Percentiles rank a stretch among this genome's conserved stretches.
phyloP scores from a whole-genome alignment of 345 rosid genomes.

The Isatis tinctoria region DNA sequence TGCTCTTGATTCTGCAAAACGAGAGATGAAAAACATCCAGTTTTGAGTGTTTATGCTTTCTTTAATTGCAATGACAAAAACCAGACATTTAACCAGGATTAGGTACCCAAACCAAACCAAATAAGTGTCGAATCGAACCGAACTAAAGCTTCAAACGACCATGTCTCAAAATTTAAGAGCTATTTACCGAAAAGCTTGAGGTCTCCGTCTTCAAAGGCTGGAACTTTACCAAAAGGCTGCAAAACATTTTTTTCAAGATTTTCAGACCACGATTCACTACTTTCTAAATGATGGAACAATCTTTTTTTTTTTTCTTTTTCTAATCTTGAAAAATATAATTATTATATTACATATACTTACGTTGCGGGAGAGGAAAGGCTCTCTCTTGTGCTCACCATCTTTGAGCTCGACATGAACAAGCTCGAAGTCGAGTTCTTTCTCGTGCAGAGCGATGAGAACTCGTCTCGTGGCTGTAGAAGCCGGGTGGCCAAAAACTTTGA shows the following conservation, averaged over 20 bases:
- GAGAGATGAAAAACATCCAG: not conserved
- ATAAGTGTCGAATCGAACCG: not conserved
- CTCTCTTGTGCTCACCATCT: slow-evolving; percentile 30
- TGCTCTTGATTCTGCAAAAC: slow-evolving; percentile 38
- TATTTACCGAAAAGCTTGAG: slow-evolving; percentile 61
- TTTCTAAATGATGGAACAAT: not conserved
- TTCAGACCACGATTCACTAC: not conserved
- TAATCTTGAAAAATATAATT: not conserved
- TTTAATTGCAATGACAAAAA: not conserved
- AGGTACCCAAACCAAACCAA: not conserved
- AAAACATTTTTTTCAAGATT: not conserved
- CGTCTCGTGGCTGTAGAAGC: slow-evolving; percentile 35
- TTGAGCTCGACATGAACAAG: slow-evolving; percentile 28
- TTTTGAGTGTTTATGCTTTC: not conserved
- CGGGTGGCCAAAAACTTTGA: slow-evolving; percentile 33
- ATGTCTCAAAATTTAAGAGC: not conserved
- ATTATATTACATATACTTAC: not conserved
- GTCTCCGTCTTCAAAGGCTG: slow-evolving; percentile 67
- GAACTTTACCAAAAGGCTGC: slow-evolving; percentile 89
- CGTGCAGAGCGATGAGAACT: slow-evolving; percentile 35
- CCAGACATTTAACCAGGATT: not conserved
- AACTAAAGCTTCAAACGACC: not conserved
- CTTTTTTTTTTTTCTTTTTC: not conserved
- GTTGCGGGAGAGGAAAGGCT: slow-evolving; percentile 31
- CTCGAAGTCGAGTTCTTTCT: slow-evolving; percentile 34